Evolutionary conservation across 2,329 filamentous ascomycete genomes (phyloP), one percentile per base, ranked within the genome.

Genomic region (Ambrosiella beaveri): DNA sequence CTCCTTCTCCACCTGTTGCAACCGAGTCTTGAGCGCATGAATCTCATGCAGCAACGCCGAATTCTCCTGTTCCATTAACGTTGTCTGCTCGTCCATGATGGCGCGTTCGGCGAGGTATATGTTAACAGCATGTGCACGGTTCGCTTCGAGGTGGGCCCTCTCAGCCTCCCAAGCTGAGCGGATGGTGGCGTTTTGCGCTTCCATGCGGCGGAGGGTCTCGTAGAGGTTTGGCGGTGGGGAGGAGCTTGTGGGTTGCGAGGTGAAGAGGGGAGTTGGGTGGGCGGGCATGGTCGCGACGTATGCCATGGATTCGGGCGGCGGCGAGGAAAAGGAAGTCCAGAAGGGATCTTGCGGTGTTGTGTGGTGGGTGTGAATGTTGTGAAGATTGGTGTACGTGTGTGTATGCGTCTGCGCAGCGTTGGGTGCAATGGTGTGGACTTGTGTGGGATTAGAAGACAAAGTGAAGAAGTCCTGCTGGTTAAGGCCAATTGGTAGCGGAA

Each of bases 71-170:
- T 73, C 66, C 75, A 75, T 78, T 11, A 69, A 65, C 13, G 70
- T 65, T 15, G 73, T 70, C 61, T 77, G 73, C 44, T 75, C 73
- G 56, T 78, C 74, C 73, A 79, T 78, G 58, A 78, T 70, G 54
- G 68, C 68, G 7, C 75, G 73, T 63, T 79, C 76, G 62, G 78
- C 75, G 61, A 73, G 73, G 63, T 78, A 78, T n/a, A 79, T 73
- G 64, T 77, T 74, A 62, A 79, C 77, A 3, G 74, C 76, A 12
- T 75, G 73, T 51, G 72, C 71, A 9, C 76, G 73, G 61, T 75
- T 77, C 6, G 75, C 75, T 63, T 79, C 76, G 58, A 79, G 68
- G 58, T 78, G 72, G 54, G 72, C 73, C 39, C 76, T 73, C 64
- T 80, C 76, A 8, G 73, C 73, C 63, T 76, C 74, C 75, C 75